Base-by-base conservation (phyloP, 2,329 filamentous ascomycete genomes). In the Trichoderma sp. region DNA sequence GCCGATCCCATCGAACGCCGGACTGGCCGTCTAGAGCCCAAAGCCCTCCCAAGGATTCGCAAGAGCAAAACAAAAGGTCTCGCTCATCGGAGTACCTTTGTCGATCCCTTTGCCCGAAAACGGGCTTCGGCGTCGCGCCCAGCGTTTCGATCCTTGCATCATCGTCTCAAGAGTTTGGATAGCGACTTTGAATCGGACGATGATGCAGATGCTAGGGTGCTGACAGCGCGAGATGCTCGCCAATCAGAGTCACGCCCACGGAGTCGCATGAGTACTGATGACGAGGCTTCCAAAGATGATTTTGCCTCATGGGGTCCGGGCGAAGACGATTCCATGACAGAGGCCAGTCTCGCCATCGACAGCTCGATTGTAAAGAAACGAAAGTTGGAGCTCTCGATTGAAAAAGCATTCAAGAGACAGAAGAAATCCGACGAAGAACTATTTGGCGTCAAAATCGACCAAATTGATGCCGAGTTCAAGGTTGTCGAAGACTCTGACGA, bases 101-200 rank as follows among this genome's bases (percentile, higher is more conserved):
- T 92, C 71, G 92, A 95, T 81, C 89, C 90, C 0, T 92, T 91
- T 80, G 94, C 87, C 29, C 89, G 90, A 77, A 88, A 89, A 77
- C 94, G 89, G 82, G 91, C 89, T 84, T 80, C 90, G 77, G 81
- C 88, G 81, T 82, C 84, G 16, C 86, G 87, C 60, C 92, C 91
- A 77, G 89, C 91, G 29, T 91, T 95, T 82, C 91, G 95, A 71
- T 94, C 94, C 7, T 88, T 98, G 21, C 95, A 98, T 82, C 93
- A 97, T 84, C 84, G 84, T 88, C 94, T 85, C 84, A 90, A 50
- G 88, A 90, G 82, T 91, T 85, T 79, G 84, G 90, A 83, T 85
- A 90, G 81, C 93, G 89, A 86, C 89, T 93, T 93, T n/a, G 94
- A 98, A 82, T 97, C 95, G 0, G 95, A 98, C 78, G 95, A 97